Evolutionary conservation across 371 early-diverging fungal genomes (phyloP), one percentile per base, ranked within the genome.

Genomic region (Rozella allomycis): DNA sequence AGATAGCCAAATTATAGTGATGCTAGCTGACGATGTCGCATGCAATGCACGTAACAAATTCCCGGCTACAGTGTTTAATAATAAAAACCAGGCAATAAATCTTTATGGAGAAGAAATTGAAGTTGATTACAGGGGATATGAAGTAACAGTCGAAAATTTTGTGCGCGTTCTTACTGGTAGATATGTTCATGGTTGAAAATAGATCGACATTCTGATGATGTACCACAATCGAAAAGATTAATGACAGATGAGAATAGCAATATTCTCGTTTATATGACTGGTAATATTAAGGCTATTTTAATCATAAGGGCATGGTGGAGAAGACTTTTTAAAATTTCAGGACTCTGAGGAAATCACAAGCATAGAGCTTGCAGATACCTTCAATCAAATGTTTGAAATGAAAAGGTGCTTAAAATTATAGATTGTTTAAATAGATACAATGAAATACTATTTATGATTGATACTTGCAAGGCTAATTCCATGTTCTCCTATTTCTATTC

Each of bases 81-180:
- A 82, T 53, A 74, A 74, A 9, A 68, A 60, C 5, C 61, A 76
- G 11, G 43, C 58, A 14, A 44, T 84, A 14, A 88, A 93, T 47
- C 50, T 93, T 5, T 88, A 88, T 41, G 91, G 91, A 17, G 67
- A 76, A 26, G 82, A 86, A 40, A 74, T 90, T 21, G 88, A 88
- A 47, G 94, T 94, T 1, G 94, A 94, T 46, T 94, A 90, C 49
- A 63, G 91, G 25, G 94, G 94, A 7, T 88, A 90, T 50, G 90
- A 94, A 41, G 94, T 94, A 8, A 94, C 87, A 0, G 91, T 87
- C 1, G 91, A 90, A 52, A 86, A 78, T 50, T 86, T 94, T 55
- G 83, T 94, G 38, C 67, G 90, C 1, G 51, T 94, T 34, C 54
- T 94, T 31, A 90, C 90, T 7, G 80, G 79, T 75, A 48, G 23